These are phyloP conservation scores for Aspergillus coremiiformis DNA, from an alignment of 495 filamentous ascomycete genomes.

Conservation along the genomic window DNA sequence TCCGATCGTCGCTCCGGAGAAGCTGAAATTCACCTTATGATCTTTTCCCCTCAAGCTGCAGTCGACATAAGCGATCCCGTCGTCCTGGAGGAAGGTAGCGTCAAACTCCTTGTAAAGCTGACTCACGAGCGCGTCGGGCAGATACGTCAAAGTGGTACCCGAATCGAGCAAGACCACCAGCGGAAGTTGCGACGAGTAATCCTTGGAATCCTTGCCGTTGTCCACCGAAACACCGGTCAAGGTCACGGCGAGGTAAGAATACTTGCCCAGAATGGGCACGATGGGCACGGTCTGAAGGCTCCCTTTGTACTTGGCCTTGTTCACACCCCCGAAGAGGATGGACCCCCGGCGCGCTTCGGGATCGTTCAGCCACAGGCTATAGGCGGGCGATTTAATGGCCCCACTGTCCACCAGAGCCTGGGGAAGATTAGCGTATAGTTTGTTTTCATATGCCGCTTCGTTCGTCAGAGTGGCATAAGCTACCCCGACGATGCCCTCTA, in stretches of 20 bases:
- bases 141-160: constrained; percentile 65
- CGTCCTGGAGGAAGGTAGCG: constrained; percentile 48
- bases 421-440: constrained; percentile 49
- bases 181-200: constrained; percentile 44
- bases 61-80: constrained; percentile 47
- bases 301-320: constrained; percentile 66
- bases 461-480: constrained; percentile 45
- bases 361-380: constrained; percentile 83
- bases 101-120: constrained; percentile 54
- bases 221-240: constrained; percentile 49
- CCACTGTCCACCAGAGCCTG: constrained; percentile 64
- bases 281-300: constrained; percentile 65
- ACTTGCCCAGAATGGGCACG: constrained; percentile 39
- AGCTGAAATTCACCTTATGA: constrained; percentile 59
- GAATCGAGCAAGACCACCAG: constrained; percentile 72
- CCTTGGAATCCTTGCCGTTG: constrained; percentile 27
- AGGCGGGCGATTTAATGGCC: constrained; percentile 65
- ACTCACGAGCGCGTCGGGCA: constrained; percentile 57
- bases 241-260: constrained; percentile 67
- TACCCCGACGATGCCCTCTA: constrained; percentile 75
- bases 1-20: constrained; percentile 35
- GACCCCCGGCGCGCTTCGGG: constrained; percentile 61
- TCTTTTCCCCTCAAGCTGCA: constrained; percentile 51
- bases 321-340: constrained; percentile 82
- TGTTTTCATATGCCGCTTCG: constrained; percentile 49